These are phyloP conservation scores for Fusarium sulawesiense DNA, from an alignment of 2,329 filamentous ascomycete species.

Conservation along the genomic window DNA sequence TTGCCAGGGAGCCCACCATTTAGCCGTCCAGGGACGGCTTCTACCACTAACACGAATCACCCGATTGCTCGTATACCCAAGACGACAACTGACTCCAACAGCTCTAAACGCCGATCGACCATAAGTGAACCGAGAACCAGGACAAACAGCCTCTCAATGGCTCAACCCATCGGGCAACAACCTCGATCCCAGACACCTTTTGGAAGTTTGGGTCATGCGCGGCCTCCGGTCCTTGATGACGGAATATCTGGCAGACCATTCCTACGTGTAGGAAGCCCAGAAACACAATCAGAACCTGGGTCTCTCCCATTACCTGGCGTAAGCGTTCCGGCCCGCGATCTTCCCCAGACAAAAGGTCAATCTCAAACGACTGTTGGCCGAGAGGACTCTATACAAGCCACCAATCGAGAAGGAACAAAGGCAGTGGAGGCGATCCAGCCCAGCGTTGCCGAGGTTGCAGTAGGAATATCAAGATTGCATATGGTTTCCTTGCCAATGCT, in stretches of 20 bases:
- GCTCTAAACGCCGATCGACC: conserved; percentile 30
- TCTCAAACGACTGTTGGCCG: conserved; percentile 1
- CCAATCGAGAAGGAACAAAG: conserved; percentile 8
- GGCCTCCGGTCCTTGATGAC: conserved; percentile 53
- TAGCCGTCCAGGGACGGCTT: conserved; percentile 36
- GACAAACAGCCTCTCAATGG: conserved; percentile 32
- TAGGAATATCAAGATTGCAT: conserved; percentile 91
- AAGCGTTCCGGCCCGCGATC: conserved; percentile 11
- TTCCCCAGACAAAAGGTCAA: conserved; percentile 6
- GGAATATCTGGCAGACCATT: conserved; percentile 68
- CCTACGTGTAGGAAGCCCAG: conserved; percentile 57
- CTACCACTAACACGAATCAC: conserved; percentile 24
- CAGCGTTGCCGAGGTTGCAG: conserved; percentile 72
- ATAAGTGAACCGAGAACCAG: conserved; percentile 26
- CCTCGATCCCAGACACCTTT: conserved; percentile 41
- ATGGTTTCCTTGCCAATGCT: conserved; percentile 84
- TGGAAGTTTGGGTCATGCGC: conserved; percentile 36
- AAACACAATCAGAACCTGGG: conserved; percentile 41
- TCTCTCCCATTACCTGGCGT: conserved; percentile 16
- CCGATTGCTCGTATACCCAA: conserved; percentile 41
- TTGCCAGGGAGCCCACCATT: conserved; percentile 20
- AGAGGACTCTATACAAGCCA: conserved; percentile 18
- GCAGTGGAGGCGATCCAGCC: conserved; percentile 34
- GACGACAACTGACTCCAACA: conserved; percentile 29
- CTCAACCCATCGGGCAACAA: conserved; percentile 35